phyloP scores from a whole-genome alignment of 257 asterid genomes.

The Verbascum thapsus region DNA sequence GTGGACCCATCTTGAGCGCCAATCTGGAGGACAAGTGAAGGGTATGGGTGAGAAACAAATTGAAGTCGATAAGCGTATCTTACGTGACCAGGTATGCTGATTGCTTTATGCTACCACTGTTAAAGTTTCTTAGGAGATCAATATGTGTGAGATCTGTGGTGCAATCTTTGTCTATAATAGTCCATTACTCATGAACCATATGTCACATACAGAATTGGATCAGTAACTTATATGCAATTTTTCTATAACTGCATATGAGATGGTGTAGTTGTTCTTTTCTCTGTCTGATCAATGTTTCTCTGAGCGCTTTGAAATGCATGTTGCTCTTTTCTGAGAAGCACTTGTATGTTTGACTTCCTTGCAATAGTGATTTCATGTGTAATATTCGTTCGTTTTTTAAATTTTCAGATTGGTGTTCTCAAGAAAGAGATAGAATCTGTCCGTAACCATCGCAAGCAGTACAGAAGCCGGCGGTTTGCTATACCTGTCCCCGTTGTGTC shows the following conservation, averaged over 20 bases:
- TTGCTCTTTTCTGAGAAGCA: constrained; percentile 14
- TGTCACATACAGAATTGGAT: constrained; percentile 10
- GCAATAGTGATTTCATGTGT: constrained; percentile 24
- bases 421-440: constrained; percentile 94
- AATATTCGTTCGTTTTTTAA: constrained; percentile 23
- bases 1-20: constrained; percentile 99
- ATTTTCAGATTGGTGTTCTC: constrained; percentile 72
- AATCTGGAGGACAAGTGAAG: constrained; percentile 99
- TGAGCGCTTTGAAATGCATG: constrained; percentile 21
- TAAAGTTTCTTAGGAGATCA: not conserved
- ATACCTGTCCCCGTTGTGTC: constrained; percentile 96
- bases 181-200: not conserved
- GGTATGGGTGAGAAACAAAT: constrained; percentile 99
- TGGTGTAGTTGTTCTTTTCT: constrained; percentile 10
- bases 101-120: constrained; percentile 24
- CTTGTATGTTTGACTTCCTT: constrained; percentile 26
- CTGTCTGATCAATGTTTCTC: constrained; percentile 10
- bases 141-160: not conserved
- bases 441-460: constrained; percentile 96
- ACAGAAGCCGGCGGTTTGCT: constrained; percentile 68
- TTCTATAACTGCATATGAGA: not conserved
- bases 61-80: constrained; percentile 95
- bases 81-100: constrained; percentile 82
- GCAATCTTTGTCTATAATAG: not conserved
- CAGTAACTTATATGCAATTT: not conserved